These are phyloP conservation scores for Colletotrichum orchidophilum DNA, from an alignment of 2,329 filamentous ascomycete genomes.

Conservation along the genomic window DNA sequence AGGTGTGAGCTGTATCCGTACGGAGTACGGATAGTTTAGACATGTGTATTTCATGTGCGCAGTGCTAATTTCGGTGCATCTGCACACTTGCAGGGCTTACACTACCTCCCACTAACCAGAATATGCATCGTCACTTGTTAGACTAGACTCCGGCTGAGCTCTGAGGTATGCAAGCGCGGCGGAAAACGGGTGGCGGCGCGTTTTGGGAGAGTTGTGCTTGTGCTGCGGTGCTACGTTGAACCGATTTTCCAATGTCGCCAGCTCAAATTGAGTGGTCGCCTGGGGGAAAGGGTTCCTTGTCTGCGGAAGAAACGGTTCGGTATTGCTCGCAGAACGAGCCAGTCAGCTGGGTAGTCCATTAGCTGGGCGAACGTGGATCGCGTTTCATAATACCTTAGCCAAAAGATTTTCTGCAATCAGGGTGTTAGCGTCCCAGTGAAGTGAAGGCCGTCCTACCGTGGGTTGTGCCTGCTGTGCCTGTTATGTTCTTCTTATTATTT, in stretches of 20 bases:
- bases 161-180: slow-evolving; percentile 16
- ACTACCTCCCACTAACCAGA: slow-evolving; percentile 5
- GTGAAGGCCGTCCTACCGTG: too few species aligned
- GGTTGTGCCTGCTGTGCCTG: too few species aligned
- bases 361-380: background rate
- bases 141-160: slow-evolving; percentile 4
- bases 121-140: slow-evolving; percentile 11
- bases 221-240: slow-evolving; percentile 23
- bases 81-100: slow-evolving; percentile 3
- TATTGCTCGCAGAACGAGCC: background rate
- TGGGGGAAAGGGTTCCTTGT: slow-evolving; percentile 1
- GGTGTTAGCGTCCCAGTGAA: background rate
- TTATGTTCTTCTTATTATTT: background rate
- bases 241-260: background rate
- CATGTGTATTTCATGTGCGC: too few species aligned
- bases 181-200: slow-evolving; percentile 18
- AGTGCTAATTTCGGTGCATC: background rate
- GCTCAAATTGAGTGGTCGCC: background rate
- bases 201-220: background rate
- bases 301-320: background rate
- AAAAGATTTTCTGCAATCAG: background rate
- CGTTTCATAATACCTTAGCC: background rate
- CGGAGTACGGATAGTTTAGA: background rate
- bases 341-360: too few species aligned
- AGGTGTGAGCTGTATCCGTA: too few species aligned